phyloP scores from a whole-genome alignment of 352 stramenopile genomes.

The Discostella stelligera region DNA sequence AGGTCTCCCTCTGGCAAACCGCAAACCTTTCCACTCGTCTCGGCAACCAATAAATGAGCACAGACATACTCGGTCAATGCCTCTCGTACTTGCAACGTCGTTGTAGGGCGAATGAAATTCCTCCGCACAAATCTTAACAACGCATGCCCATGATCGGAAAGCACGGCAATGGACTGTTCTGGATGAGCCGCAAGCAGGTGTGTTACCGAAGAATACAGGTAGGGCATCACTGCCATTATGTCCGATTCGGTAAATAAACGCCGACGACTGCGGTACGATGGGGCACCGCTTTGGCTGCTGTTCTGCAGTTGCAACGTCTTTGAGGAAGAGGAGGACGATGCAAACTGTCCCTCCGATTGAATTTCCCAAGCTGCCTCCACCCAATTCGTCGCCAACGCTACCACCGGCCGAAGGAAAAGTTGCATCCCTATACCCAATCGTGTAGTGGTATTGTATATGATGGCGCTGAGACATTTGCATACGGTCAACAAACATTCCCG shows the following conservation, averaged over 20 bases:
- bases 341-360: slow-evolving; percentile 32
- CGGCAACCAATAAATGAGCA: slow-evolving; percentile 66
- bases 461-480: slow-evolving; percentile 41
- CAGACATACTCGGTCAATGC: slow-evolving; percentile 69
- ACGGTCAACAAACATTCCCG: slow-evolving; percentile 35
- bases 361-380: slow-evolving; percentile 35
- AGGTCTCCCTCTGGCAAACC: slow-evolving; percentile 70
- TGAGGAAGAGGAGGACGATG: slow-evolving; percentile 14
- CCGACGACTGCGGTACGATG: slow-evolving; percentile 1
- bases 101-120: slow-evolving; percentile 44
- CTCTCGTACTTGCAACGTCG: slow-evolving; percentile 41
- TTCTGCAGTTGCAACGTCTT: slow-evolving; percentile 13
- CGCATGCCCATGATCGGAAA: slow-evolving; percentile 53
- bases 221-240: slow-evolving; percentile 46
- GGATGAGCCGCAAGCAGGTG: slow-evolving; percentile 67
- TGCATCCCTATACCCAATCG: slow-evolving; percentile 57
- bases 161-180: slow-evolving; percentile 60
- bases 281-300: not conserved
- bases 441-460: slow-evolving; percentile 49
- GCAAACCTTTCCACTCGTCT: slow-evolving; percentile 65
- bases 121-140: slow-evolving; percentile 62
- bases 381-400: slow-evolving; percentile 57
- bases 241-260: slow-evolving; percentile 35
- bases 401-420: slow-evolving; percentile 49
- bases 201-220: slow-evolving; percentile 58